Evolutionary conservation across 805 yeast genomes (phyloP), one percentile per base, ranked within the genome.

Genomic region (Metschnikowia hibisci): DNA sequence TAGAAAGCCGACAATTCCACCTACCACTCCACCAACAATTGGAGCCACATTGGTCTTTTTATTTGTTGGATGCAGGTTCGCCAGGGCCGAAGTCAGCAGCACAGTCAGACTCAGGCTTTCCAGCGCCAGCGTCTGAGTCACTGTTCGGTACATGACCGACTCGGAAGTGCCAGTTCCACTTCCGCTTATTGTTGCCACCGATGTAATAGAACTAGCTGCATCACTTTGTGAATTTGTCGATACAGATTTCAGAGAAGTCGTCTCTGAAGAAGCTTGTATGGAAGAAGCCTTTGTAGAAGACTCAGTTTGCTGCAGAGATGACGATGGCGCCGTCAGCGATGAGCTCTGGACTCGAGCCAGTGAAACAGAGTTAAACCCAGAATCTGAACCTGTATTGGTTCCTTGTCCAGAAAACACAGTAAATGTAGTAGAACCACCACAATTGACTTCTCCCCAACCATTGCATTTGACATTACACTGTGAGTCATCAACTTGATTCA

Each of bases 21-120:
- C 76, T 3, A 69, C 73, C 1, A 69, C 74, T 7, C 75, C 75
- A 12, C 76, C 76, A 3, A 60, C 73, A 30, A 71, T 68, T 55
- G 76, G 69, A 20, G 67, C 74, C 8, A 59, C 54, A 38, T 64
- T 58, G 53, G 58, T 51, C 25, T 50, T 46, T 7, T 32, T 13
- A n/a, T 27, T 20, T 13, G 36, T 13, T 16, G 45, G 28, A 10
- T 36, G 14, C 25, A 34, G 37, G n/a, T 30, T 18, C 48, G 9
- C 46, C 20, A 20, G 23, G 4, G 23, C 23, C 23, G 7, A 8
- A 2, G 23, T 8, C 23, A 20, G 23, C 8, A 8, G 8, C 23
- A 16, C 51, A 40, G 6, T 48, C 20, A 16, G 54, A 25, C n/a
- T 34, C 43, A 6, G 52, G 23, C 23, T 20, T 20, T 20, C 7